Evolutionary conservation across 352 stramenopile genomes (phyloP).

Genomic region (Phytophthora uliginosa): DNA sequence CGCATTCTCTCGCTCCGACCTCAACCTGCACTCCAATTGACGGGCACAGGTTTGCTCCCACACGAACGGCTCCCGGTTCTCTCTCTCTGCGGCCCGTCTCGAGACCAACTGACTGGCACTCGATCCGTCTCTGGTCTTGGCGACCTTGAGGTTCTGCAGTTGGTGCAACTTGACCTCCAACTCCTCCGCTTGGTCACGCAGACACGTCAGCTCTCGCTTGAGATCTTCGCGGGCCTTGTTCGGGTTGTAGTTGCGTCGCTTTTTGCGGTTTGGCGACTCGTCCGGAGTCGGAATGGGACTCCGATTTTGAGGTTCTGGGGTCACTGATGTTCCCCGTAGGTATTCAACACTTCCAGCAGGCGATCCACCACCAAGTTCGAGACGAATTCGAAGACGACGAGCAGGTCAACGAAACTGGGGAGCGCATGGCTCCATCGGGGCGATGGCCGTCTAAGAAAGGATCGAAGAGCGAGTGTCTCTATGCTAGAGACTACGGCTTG

Average conservation of each 20-base stretch:
- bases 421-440: slow-evolving; percentile 7
- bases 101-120: slow-evolving; percentile 1
- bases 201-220: slow-evolving; percentile 29
- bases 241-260: slow-evolving; percentile 33
- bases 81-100: not conserved
- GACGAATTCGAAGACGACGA: slow-evolving; percentile 5
- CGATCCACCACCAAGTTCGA: slow-evolving; percentile 20
- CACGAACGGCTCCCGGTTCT: slow-evolving; percentile 11
- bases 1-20: slow-evolving; percentile 36
- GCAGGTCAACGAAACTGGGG: not conserved
- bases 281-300: not conserved
- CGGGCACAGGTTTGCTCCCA: slow-evolving; percentile 33
- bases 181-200: slow-evolving; percentile 26
- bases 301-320: not conserved
- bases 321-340: slow-evolving; percentile 10
- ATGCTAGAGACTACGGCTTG: slow-evolving; percentile 36
- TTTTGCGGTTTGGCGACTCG: slow-evolving; percentile 9
- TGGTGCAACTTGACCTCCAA: slow-evolving; percentile 31
- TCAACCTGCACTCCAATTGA: slow-evolving; percentile 24
- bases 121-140: slow-evolving; percentile 13
- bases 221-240: slow-evolving; percentile 41
- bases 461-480: slow-evolving; percentile 27
- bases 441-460: slow-evolving; percentile 21
- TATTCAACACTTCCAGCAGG: slow-evolving; percentile 5
- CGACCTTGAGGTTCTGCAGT: slow-evolving; percentile 20